Conservation (phyloP, 495 filamentous ascomycete genomes). For the Podospora appendiculata region DNA sequence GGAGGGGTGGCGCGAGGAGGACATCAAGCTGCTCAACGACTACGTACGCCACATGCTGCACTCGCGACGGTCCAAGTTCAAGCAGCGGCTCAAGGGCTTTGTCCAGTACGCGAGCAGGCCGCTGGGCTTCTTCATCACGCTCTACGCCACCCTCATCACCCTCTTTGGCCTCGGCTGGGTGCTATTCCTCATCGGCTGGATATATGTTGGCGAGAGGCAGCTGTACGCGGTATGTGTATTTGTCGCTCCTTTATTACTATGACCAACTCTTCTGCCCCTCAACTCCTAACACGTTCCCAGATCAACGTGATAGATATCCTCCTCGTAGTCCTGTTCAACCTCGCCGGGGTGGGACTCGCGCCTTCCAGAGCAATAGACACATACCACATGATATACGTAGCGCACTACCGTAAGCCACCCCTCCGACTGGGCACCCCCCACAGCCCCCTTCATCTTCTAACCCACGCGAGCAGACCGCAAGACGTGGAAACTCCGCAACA, state of each 20-base stretch:
- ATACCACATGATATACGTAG: conserved; percentile 72
- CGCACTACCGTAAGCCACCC: conserved; percentile 29
- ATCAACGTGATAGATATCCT: conserved; percentile 73
- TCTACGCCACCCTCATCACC: conserved; percentile 75
- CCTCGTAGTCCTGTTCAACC: conserved; percentile 67
- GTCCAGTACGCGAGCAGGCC: conserved; percentile 64
- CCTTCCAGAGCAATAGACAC: conserved; percentile 73
- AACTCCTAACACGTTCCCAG: conserved; percentile 12
- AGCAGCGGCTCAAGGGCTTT: conserved; percentile 66
- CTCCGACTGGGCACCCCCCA: background rate
- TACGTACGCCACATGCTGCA: conserved; percentile 78
- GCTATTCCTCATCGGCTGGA: conserved; percentile 79
- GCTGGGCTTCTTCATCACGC: conserved; percentile 65
- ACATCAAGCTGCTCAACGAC: conserved; percentile 67
- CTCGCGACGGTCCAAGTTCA: conserved; percentile 67
- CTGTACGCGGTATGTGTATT: conserved; percentile 30
- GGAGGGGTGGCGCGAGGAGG: conserved; percentile 60
- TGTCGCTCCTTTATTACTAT: too few relatives aligned
- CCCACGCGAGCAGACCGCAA: conserved; percentile 49
- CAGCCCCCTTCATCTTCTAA: background rate
- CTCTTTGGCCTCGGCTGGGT: conserved; percentile 79
- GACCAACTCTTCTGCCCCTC: too few relatives aligned
- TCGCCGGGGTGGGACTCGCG: conserved; percentile 70
- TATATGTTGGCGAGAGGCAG: conserved; percentile 67
- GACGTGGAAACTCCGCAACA: conserved; percentile 62